Evolutionary conservation across 2,329 filamentous ascomycete genomes (phyloP).

Genomic region (Cytospora chrysosperma): DNA sequence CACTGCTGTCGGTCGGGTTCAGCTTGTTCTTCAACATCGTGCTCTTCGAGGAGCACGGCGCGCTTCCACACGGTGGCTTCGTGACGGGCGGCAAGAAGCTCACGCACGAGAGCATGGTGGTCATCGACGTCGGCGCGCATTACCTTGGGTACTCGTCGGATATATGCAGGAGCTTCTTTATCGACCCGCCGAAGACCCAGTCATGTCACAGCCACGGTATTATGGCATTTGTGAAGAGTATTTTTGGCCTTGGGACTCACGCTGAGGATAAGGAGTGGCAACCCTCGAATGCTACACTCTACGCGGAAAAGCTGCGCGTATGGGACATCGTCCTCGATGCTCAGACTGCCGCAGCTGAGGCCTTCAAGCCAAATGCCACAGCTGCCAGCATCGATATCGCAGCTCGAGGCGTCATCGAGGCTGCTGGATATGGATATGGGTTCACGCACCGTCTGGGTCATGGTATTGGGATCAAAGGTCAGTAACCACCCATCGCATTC

Average conservation of each 20-base stretch:
- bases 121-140: constrained; percentile 64
- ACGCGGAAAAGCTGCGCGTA: constrained; percentile 52
- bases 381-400: constrained; percentile 62
- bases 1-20: constrained; percentile 53
- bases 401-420: constrained; percentile 54
- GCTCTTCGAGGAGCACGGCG: constrained; percentile 57
- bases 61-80: constrained; percentile 54
- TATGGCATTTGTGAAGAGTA: neutral
- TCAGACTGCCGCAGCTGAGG: constrained; percentile 53
- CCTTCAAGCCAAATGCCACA: constrained; percentile 50
- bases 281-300: constrained; percentile 27
- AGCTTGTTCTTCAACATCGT: constrained; percentile 64
- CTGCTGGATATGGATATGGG: constrained; percentile 56
- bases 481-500: neutral
- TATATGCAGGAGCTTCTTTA: constrained; percentile 62
- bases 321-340: constrained; percentile 64
- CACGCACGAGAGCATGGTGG: constrained; percentile 53
- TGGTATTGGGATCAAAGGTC: constrained; percentile 62
- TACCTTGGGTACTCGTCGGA: constrained; percentile 63
- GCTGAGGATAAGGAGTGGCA: neutral
- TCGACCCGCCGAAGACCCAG: constrained; percentile 32
- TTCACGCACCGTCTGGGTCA: constrained; percentile 65
- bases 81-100: constrained; percentile 51
- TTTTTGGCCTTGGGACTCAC: neutral
- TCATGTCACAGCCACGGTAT: neutral